phyloP scores from a whole-genome alignment of 192 early-diverging fungal species.

The Endogone sp. region DNA sequence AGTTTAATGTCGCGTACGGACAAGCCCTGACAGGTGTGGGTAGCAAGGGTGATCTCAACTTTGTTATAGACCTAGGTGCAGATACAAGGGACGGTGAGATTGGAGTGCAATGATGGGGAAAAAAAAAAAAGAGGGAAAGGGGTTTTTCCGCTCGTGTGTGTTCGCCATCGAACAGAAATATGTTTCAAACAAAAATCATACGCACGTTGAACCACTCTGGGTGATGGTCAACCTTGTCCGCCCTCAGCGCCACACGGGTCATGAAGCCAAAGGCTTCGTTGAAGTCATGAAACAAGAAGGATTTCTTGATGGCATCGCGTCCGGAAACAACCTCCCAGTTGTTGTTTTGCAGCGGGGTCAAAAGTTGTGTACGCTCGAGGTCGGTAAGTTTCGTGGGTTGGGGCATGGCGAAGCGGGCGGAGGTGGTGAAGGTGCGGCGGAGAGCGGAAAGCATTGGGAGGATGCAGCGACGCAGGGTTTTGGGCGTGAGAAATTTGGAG shows the following conservation, averaged over 20 bases:
- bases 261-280: slow-evolving; percentile 92
- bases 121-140: slow-evolving; percentile 1
- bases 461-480: too few species aligned
- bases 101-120: too few species aligned
- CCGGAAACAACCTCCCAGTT: slow-evolving; percentile 56
- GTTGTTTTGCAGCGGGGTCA: background rate
- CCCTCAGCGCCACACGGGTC: slow-evolving; percentile 82
- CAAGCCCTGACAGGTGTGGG: slow-evolving; percentile 86
- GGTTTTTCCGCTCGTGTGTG: background rate
- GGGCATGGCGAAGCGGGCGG: background rate
- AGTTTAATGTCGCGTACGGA: slow-evolving; percentile 72
- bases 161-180: background rate
- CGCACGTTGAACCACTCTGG: slow-evolving; percentile 91
- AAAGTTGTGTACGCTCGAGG: background rate
- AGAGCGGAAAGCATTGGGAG: too few species aligned
- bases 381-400: background rate
- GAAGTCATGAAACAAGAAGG: slow-evolving; percentile 79
- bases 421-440: background rate
- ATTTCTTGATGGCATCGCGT: slow-evolving; percentile 73
- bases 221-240: slow-evolving; percentile 94
- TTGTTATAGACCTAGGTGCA: slow-evolving; percentile 82
- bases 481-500: too few species aligned
- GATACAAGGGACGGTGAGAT: background rate
- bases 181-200: background rate
- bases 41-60: slow-evolving; percentile 85